A percentile compares a stretch with the other conserved stretches of the same genome.
phyloP scores from a whole-genome alignment of 192 early-diverging fungal genomes.

The Rhizoclosmatium sp. region DNA sequence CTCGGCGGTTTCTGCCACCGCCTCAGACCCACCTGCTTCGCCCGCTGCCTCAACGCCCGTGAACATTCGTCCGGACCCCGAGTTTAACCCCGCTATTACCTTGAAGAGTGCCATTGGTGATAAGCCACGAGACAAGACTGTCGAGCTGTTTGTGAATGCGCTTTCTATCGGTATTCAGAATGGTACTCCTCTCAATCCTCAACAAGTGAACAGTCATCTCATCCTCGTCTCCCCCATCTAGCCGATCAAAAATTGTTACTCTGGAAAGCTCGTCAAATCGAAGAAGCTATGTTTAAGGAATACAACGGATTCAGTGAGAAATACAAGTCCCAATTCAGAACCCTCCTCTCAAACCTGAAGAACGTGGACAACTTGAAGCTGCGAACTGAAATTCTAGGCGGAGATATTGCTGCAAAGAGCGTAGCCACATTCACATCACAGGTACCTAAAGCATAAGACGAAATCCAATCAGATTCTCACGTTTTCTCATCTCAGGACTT shows the following conservation, averaged over 20 bases:
- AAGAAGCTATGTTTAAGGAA: conserved; percentile 26
- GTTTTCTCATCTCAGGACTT: conserved; percentile 72
- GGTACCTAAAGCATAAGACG: not conserved
- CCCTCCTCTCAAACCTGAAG: conserved; percentile 35
- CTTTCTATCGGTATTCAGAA: conserved; percentile 20
- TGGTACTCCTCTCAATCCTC: not conserved
- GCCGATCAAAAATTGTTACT: conserved; percentile 19
- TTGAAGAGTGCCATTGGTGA: conserved; percentile 7
- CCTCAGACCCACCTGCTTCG: conserved; percentile 7
- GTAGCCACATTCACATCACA: conserved; percentile 32
- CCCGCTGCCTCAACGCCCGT: not conserved
- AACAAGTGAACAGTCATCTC: too few species aligned
- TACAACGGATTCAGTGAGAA: conserved; percentile 21
- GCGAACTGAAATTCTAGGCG: conserved; percentile 14
- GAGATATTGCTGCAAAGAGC: conserved; percentile 4
- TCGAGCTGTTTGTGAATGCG: conserved; percentile 29
- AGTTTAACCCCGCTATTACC: not conserved
- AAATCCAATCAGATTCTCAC: not conserved
- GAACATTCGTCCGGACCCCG: conserved; percentile 11
- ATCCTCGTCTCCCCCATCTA: not conserved
- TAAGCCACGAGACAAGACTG: conserved; percentile 34
- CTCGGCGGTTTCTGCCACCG: not conserved
- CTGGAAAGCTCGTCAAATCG: conserved; percentile 33
- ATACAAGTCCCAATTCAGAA: conserved; percentile 41
- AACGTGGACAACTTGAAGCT: conserved; percentile 31